Evolutionary conservation across 495 filamentous ascomycete species (phyloP).

Genomic region (Penicillium silybi): DNA sequence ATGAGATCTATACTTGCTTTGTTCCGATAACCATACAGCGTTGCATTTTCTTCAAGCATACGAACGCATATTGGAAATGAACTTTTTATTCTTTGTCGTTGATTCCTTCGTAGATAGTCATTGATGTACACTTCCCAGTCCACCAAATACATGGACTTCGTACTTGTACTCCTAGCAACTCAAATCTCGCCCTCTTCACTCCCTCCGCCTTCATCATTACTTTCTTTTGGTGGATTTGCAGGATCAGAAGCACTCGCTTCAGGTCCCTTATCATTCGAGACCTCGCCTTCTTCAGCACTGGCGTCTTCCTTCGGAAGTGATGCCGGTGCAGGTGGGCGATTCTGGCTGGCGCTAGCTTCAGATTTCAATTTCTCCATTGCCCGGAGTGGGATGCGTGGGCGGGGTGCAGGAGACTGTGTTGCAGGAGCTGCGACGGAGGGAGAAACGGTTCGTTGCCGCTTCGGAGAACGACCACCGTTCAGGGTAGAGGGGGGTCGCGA

Average conservation of each 20-base stretch:
- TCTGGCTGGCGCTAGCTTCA: neutral
- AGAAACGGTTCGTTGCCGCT: conserved; percentile 37
- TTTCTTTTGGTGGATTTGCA: neutral
- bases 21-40: neutral
- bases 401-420: conserved; percentile 4
- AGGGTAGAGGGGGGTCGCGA: conserved; percentile 10
- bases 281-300: conserved; percentile 23
- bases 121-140: conserved; percentile 10
- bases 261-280: conserved; percentile 9
- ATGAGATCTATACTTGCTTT: neutral
- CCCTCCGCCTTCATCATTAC: conserved; percentile 31
- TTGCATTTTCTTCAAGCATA: neutral
- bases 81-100: conserved; percentile 5
- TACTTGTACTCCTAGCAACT: neutral
- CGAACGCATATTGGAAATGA: neutral
- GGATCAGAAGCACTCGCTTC: neutral
- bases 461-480: conserved; percentile 36
- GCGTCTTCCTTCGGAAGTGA: conserved; percentile 5
- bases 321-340: neutral
- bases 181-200: conserved; percentile 46
- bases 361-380: conserved; percentile 5
- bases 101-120: conserved; percentile 11
- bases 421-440: conserved; percentile 8
- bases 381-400: conserved; percentile 19
- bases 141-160: neutral